A percentile compares a stretch with the other conserved stretches of the same genome.
Conservation (phyloP, 208 protist genomes). For the Trypanosoma avium region DNA sequence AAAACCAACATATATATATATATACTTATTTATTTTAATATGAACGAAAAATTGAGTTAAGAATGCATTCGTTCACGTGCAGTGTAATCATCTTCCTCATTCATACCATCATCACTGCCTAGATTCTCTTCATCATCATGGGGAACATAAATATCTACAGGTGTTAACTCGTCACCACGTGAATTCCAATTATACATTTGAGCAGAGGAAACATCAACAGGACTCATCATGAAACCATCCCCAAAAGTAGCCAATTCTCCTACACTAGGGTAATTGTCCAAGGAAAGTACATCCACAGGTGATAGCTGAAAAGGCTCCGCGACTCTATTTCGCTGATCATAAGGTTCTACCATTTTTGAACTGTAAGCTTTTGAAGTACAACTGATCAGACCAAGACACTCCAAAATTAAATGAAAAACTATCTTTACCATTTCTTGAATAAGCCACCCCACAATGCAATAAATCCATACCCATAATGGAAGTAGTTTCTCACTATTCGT, state of each 20-base stretch:
- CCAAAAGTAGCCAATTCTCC: neutral
- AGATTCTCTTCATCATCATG: neutral
- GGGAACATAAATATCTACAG: neutral
- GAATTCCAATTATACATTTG: neutral
- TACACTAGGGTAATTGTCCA: neutral
- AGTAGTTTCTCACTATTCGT: slow-evolving; percentile 50
- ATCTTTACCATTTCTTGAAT: slow-evolving; percentile 87
- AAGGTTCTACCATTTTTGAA: slow-evolving; percentile 37
- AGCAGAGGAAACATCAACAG: slow-evolving; percentile 1
- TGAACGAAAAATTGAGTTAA: too few species aligned
- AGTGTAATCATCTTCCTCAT: too few species aligned
- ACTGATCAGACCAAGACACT: slow-evolving; percentile 71
- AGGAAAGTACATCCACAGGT: neutral
- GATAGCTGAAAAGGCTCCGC: neutral
- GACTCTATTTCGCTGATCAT: neutral
- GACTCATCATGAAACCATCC: neutral
- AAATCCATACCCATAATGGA: slow-evolving; percentile 89
- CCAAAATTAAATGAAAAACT: slow-evolving; percentile 59
- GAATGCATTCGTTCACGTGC: too few species aligned
- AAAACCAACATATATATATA: too few species aligned
- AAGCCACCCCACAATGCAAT: slow-evolving; percentile 92
- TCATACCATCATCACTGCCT: neutral
- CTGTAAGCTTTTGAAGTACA: slow-evolving; percentile 47
- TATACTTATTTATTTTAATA: too few species aligned
- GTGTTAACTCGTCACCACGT: neutral